phyloP scores from a whole-genome alignment of 1,284 basidiomycete species.

The Sphaerobolus stellatus region DNA sequence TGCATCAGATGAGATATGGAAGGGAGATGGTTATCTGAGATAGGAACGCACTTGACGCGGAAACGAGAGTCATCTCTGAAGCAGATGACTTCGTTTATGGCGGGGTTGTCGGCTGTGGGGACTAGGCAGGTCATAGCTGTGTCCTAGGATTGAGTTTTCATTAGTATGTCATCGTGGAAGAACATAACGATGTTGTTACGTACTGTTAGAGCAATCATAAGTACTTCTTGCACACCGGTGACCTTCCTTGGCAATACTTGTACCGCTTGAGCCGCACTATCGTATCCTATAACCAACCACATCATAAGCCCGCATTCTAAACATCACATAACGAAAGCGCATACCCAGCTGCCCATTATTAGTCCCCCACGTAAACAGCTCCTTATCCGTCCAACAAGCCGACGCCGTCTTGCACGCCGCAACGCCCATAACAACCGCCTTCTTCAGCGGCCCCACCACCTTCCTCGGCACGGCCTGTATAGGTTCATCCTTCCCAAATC shows the following conservation, averaged over 20 bases:
- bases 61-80: slow-evolving; percentile 77
- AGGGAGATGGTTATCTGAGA: slow-evolving; percentile 32
- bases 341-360: slow-evolving; percentile 89
- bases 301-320: background rate
- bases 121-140: slow-evolving; percentile 80
- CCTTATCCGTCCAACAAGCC: slow-evolving; percentile 84
- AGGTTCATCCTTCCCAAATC: slow-evolving; percentile 44
- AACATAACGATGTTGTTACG: slow-evolving; percentile 24
- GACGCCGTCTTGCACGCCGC: slow-evolving; percentile 88
- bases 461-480: slow-evolving; percentile 79
- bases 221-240: slow-evolving; percentile 73
- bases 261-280: slow-evolving; percentile 70
- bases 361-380: slow-evolving; percentile 96
- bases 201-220: slow-evolving; percentile 71
- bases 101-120: slow-evolving; percentile 67
- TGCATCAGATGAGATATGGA: slow-evolving; percentile 10
- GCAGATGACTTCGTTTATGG: too few relatives aligned
- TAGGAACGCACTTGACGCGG: slow-evolving; percentile 64
- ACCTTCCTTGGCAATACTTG: slow-evolving; percentile 85
- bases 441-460: slow-evolving; percentile 77
- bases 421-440: slow-evolving; percentile 77
- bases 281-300: slow-evolving; percentile 55
- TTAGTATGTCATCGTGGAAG: background rate
- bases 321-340: background rate
- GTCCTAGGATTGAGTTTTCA: slow-evolving; percentile 58